Evolutionary conservation across 1,284 basidiomycete genomes (phyloP), one percentile per base, ranked within the genome.

Genomic region (Meira nashicola): DNA sequence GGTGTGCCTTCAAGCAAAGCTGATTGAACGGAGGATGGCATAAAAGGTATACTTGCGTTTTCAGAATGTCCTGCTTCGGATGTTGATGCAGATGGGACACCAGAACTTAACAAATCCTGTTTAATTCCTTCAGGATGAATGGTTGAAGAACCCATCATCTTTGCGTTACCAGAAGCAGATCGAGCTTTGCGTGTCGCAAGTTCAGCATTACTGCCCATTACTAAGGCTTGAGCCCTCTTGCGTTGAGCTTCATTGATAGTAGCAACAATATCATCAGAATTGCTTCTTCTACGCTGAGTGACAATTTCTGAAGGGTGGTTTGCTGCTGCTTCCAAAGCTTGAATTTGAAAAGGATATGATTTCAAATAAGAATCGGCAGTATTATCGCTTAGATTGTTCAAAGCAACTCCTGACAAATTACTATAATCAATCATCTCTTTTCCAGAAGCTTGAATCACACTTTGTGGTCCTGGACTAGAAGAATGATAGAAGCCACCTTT

Each of bases 261-360:
- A 21, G 23, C 14, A 39, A 53, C 12, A 23, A 33, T 53, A 15
- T 53, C 37, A 53, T 53, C 50, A 6, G 50, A 53, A 25, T 41
- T 53, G 14, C 50, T 53, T 39, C 50, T 39, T 38, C 50, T 37
- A 12, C 50, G 17, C 6, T 17, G n/a, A 23, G 21, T 14, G 11
- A 48, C 6, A 15, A 21, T 48, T 5, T 15, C 15, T 43, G 41
- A 43, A 21, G 41, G 19, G 19, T 4, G 41, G 19, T 10, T 4
- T n/a, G 41, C n/a, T 10, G 41, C 17, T 25, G 46, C 17, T 17
- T n/a, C 46, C 12, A 23, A n/a, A 48, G 28, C 28, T 3, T 33
- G 28, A 8, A 33, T 33, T 33, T 33, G 3, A 33, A 8, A 8
- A 33, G 28, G 8, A 33, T 3, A 33, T 33, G 4, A 3, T 8